A percentile compares a stretch with the other conserved stretches of the same genome.
phyloP scores from a whole-genome alignment of 257 asterid genomes.

The Solanum tacnaense region DNA sequence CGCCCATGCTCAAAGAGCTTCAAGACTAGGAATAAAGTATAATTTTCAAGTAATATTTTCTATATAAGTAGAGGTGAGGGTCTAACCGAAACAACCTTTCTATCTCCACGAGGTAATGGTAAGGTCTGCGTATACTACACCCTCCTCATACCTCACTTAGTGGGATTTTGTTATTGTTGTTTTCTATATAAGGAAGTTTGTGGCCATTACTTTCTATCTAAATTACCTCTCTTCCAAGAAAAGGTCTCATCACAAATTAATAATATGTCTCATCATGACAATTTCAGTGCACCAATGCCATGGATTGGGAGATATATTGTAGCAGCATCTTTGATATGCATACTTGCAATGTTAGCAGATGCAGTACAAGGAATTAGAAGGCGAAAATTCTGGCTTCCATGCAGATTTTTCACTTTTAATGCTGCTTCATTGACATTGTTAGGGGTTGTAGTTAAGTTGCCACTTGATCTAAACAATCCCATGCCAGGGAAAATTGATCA shows the following conservation, averaged over 20 bases:
- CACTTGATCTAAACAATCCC: conserved; percentile 5
- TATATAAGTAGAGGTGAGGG: not conserved
- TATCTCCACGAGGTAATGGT: not conserved
- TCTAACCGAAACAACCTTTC: not conserved
- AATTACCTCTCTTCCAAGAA: not conserved
- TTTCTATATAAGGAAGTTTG: not conserved
- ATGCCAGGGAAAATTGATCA: conserved; percentile 1
- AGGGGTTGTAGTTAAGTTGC: conserved; percentile 5
- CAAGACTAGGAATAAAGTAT: not conserved
- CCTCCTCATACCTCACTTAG: not conserved
- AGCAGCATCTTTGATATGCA: conserved; percentile 6
- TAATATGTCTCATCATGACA: not conserved
- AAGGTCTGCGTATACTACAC: too few species aligned
- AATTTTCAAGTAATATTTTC: not conserved
- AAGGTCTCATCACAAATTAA: not conserved
- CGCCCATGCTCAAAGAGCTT: not conserved
- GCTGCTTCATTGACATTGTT: conserved; percentile 7
- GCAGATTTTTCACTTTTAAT: conserved; percentile 9
- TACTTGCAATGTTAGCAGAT: conserved; percentile 7
- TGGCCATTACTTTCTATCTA: not conserved
- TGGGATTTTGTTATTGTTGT: not conserved
- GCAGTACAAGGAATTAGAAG: not conserved
- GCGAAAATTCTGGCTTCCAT: conserved; percentile 13
- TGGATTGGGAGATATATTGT: conserved; percentile 25
- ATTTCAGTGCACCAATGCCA: conserved; percentile 22